Base-by-base conservation (phyloP, 2,329 filamentous ascomycete genomes). In the Lachnellula subtilissima region DNA sequence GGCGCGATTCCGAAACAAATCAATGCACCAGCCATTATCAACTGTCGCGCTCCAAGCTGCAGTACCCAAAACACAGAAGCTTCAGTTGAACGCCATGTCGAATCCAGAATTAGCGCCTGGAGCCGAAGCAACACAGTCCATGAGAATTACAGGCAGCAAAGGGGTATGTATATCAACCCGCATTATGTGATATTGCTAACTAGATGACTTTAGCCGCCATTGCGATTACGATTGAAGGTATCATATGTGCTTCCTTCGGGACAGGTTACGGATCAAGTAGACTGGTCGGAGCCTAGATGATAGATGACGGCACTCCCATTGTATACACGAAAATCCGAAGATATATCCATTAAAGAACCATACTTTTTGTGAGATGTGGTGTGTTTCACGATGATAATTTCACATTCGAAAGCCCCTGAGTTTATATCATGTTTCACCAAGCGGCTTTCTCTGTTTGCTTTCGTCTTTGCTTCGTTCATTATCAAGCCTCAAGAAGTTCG, bases 11-110 rank as follows among this genome's bases (percentile, higher is more conserved):
- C 83, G 82, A 40, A 97, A 97, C 72, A 82, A 75, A 0, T 87
- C 86, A 14, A 78, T 79, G 56, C 83, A 87, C 32, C 80, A 79
- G 14, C 75, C 77, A 14, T 78, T 97, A 49, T 85, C 85, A 15
- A 83, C 82, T 47, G 89, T 97, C 32, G 90, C 89, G 25, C 73
- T 99, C 62, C 94, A 99, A 72, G 94, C 93, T 45, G 94, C 94
- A 0, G 94, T 99, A 53, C 94, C 94, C 8, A 99, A 97, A 75
- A 91, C 89, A 46, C 94, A 99, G 74, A 96, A 94, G 71, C 75
- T 99, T 67, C 91, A 97, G 70, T 76, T 99, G 62, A 87, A 95
- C 71, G 90, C 87, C 56, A 96, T 99, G 63, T 96, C 90, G 63
- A 89, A 84, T 62, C 76, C 86, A 4, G 89, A 95, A 35, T 71